Evolutionary conservation across 352 stramenopile genomes (phyloP), one percentile per base, ranked within the genome.

Genomic region (Phytophthora lateralis): DNA sequence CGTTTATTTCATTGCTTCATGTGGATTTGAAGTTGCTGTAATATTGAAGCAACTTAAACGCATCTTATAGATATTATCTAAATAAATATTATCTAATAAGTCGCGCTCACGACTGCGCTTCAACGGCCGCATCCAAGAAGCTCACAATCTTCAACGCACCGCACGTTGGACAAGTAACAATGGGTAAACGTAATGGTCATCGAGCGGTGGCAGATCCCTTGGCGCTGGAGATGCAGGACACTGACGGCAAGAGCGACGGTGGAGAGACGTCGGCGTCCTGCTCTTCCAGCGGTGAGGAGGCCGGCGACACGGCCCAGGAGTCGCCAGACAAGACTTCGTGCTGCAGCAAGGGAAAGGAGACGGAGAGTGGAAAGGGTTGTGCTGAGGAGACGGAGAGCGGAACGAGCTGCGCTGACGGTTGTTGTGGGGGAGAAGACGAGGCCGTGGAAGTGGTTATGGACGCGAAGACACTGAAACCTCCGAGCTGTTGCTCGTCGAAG

Each of bases 191-290:
- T 18, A 69, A 66, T 12, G 32, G 32, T 21, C 44, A 44, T 30
- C 29, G 47, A 14, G 18, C 46, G 12, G 29, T 27, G 14, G 9
- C 18, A 11, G 47, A 48, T 2, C 46, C 37, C 20, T 43, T 38
- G 18, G 52, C 10, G 10, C 43, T 42, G 35, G 14, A 69, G 37
- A 38, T 30, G 6, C 59, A 27, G 26, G 52, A 35, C 20, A 17
- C 12, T 7, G 37, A 50, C 34, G 45, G n/a, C 30, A 73, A 69
- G 47, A 70, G 62, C 34, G 65, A 78, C 29, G 61, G 35, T 0
- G 44, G 48, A n/a, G 66, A 75, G 15, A 69, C 66, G n/a, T 35
- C 48, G 6, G 45, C 35, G 18, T 73, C 66, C 8, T 69, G 55
- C 18, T 68, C 63, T 27, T 68, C 63, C 32, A 71, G 58, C 21